Percentiles rank a stretch among this genome's conserved stretches.
Evolutionary conservation across 768 basidiomycete genomes (phyloP).

Genomic region (Leccinum boreale): DNA sequence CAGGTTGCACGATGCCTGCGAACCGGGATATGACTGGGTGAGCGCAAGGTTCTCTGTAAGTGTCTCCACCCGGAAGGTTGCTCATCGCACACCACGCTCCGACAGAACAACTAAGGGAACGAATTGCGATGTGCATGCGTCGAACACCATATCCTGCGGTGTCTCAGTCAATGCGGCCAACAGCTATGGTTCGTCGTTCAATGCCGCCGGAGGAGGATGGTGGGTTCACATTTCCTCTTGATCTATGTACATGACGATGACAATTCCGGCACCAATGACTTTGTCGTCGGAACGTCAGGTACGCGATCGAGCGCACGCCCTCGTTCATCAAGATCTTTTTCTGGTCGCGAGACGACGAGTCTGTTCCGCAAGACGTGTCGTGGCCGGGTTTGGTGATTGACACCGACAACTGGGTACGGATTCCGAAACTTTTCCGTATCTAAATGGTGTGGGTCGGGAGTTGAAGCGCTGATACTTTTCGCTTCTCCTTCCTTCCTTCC

Average conservation of each 20-base stretch:
- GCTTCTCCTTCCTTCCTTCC: not conserved
- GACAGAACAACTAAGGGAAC: slow-evolving; percentile 20
- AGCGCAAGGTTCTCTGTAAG: not conserved
- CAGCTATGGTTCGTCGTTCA: slow-evolving; percentile 36
- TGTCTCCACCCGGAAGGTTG: not conserved
- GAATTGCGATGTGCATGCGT: slow-evolving; percentile 30
- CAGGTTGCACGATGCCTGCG: slow-evolving; percentile 35
- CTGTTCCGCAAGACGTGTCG: slow-evolving; percentile 33
- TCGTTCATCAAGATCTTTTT: slow-evolving; percentile 38
- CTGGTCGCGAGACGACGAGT: slow-evolving; percentile 32
- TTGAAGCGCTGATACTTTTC: not conserved
- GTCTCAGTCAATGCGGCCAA: slow-evolving; percentile 23
- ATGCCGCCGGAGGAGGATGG: slow-evolving; percentile 36
- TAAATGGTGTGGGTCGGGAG: too few relatives aligned
- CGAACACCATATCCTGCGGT: slow-evolving; percentile 31
- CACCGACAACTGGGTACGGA: slow-evolving; percentile 26
- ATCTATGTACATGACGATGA: not conserved
- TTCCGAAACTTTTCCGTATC: not conserved
- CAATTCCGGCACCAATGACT: not conserved
- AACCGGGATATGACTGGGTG: slow-evolving; percentile 31
- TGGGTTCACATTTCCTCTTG: slow-evolving; percentile 6
- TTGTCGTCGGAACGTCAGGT: slow-evolving; percentile 22
- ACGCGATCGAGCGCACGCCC: slow-evolving; percentile 34
- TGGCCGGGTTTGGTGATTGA: slow-evolving; percentile 16
- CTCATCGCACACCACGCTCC: not conserved